A percentile compares a stretch with the other conserved stretches of the same genome.
phyloP scores from a whole-genome alignment of 2,329 filamentous ascomycete genomes.

The Stagonosporopsis rhizophila region DNA sequence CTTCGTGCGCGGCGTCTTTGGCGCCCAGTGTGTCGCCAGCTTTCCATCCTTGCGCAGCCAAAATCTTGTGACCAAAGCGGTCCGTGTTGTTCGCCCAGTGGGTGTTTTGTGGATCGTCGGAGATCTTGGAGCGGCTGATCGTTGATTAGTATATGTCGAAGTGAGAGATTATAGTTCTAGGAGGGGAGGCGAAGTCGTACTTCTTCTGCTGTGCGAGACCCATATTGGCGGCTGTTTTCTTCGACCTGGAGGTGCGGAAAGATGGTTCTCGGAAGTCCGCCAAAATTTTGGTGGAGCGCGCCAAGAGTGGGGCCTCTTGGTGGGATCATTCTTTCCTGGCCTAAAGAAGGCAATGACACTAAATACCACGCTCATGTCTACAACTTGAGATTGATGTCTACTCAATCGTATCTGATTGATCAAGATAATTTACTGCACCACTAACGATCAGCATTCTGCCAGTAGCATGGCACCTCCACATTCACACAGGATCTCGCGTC shows the following conservation, averaged over 20 bases:
- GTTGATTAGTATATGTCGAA: slow-evolving; percentile 18
- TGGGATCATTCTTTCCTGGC: slow-evolving; percentile 1
- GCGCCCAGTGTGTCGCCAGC: slow-evolving; percentile 85
- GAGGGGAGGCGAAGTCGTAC: slow-evolving; percentile 53
- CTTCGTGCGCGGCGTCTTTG: slow-evolving; percentile 74
- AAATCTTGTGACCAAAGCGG: slow-evolving; percentile 88
- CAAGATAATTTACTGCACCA: background rate
- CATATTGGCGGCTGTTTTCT: slow-evolving; percentile 56
- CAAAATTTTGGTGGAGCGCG: slow-evolving; percentile 33
- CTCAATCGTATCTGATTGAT: slow-evolving; percentile 1
- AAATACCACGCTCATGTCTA: background rate
- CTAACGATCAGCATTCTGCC: slow-evolving; percentile 28
- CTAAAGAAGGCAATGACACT: background rate
- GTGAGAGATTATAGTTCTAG: background rate
- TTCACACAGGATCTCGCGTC: slow-evolving; percentile 14
- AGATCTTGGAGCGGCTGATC: slow-evolving; percentile 72
- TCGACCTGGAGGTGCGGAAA: slow-evolving; percentile 12
- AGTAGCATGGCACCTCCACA: slow-evolving; percentile 25
- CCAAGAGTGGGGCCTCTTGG: slow-evolving; percentile 14
- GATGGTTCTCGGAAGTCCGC: slow-evolving; percentile 25
- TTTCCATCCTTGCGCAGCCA: slow-evolving; percentile 88
- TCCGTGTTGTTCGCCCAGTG: slow-evolving; percentile 84
- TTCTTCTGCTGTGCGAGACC: slow-evolving; percentile 73
- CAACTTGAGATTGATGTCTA: background rate
- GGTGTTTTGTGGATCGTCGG: slow-evolving; percentile 93